Conservation (phyloP, 2,329 filamentous ascomycete genomes). For the Ploettnerulaceae sp. region DNA sequence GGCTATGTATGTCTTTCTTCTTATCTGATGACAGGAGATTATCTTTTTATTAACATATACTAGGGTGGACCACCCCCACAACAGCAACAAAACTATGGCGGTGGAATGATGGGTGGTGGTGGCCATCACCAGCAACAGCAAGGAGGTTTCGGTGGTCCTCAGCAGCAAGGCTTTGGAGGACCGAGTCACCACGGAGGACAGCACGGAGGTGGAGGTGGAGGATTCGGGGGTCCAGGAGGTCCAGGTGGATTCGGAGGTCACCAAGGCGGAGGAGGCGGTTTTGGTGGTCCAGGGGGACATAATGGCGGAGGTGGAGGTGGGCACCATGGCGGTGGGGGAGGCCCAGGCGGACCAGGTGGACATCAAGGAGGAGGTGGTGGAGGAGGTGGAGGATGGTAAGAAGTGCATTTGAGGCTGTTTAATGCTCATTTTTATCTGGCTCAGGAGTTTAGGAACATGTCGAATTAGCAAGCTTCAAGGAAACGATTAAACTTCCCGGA, state of each 20-base stretch:
- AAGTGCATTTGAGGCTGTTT: neutral
- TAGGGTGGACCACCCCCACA: neutral
- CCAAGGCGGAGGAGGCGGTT: neutral
- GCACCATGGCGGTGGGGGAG: neutral
- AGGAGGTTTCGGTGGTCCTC: too few relatives aligned
- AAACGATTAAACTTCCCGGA: too few relatives aligned
- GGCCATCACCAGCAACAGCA: neutral
- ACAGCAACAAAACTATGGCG: conserved; percentile 1
- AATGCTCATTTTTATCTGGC: neutral
- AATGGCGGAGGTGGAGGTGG: neutral
- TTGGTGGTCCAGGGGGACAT: neutral
- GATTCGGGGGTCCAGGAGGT: neutral
- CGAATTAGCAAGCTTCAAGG: too few relatives aligned
- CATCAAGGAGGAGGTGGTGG: neutral
- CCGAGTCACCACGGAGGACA: neutral
- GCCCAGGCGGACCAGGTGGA: too few relatives aligned
- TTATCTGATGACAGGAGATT: neutral
- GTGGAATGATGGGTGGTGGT: neutral
- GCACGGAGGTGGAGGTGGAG: neutral
- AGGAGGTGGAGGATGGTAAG: neutral
- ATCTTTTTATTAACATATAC: neutral
- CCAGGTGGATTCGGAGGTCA: neutral
- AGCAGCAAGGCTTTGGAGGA: neutral
- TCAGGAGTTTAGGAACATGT: neutral
- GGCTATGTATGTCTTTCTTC: neutral